Conservation (phyloP, 306 rosid species). For the Prunus kanzakura region DNA sequence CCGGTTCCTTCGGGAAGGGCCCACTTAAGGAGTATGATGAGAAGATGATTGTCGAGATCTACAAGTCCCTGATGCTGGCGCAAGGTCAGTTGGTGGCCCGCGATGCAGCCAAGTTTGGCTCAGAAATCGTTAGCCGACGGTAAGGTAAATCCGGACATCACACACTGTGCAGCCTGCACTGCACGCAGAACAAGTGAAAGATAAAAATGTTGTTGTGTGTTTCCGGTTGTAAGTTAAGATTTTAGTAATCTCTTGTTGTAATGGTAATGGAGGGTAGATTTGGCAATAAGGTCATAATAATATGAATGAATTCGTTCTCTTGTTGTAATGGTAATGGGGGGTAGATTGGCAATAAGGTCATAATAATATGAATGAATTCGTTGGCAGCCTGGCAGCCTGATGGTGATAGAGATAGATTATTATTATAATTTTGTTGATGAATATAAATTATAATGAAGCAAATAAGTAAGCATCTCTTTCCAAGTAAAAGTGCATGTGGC, state of each 20-base stretch:
- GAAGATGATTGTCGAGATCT: conserved; percentile 62
- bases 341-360: background rate
- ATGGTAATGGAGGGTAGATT: no score
- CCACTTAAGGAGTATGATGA: conserved; percentile 74
- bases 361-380: background rate
- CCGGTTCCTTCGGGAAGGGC: conserved; percentile 22
- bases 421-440: no score
- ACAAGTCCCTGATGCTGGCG: conserved; percentile 46
- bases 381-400: background rate
- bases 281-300: background rate
- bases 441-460: no score
- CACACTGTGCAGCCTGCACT: background rate
- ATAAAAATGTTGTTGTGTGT: no score
- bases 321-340: background rate
- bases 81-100: conserved; percentile 41
- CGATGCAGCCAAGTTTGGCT: conserved; percentile 24
- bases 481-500: background rate
- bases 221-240: background rate
- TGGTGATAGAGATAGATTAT: no score
- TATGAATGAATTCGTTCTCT: background rate
- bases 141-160: background rate
- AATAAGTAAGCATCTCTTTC: background rate
- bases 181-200: background rate
- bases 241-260: background rate
- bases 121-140: conserved; percentile 15